Conservation (phyloP, 768 basidiomycete species). For the Scleroderma bovista region DNA sequence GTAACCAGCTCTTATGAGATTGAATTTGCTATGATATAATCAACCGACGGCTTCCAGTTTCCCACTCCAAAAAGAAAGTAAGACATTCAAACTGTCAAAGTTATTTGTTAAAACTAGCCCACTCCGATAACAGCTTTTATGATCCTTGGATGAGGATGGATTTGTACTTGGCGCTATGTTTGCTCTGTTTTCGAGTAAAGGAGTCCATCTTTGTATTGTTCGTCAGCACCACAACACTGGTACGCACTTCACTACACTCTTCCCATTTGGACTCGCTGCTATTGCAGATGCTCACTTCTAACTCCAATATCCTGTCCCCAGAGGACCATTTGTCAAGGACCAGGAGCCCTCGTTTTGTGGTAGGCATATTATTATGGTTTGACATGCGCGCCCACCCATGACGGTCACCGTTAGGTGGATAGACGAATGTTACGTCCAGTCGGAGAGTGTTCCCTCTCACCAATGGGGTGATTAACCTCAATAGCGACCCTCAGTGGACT, state of each 20-base stretch:
- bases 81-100: too few species aligned
- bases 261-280: conserved; percentile 35
- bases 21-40: too few species aligned
- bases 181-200: not conserved
- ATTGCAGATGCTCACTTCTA: conserved; percentile 71
- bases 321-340: conserved; percentile 62
- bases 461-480: conserved; percentile 54
- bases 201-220: too few species aligned
- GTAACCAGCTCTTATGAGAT: too few species aligned
- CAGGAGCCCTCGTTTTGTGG: conserved; percentile 65
- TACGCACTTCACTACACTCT: conserved; percentile 33
- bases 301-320: conserved; percentile 66
- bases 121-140: too few species aligned
- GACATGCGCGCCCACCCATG: not conserved
- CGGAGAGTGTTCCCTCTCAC: conserved; percentile 67
- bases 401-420: conserved; percentile 49
- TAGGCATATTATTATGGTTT: conserved; percentile 23
- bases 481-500: conserved; percentile 56
- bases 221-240: not conserved
- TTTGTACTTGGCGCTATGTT: too few species aligned
- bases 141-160: too few species aligned
- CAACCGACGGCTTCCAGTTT: too few species aligned
- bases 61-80: too few species aligned
- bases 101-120: too few species aligned
- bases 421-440: conserved; percentile 42